Evolutionary conservation across 2,329 filamentous ascomycete species (phyloP).

Genomic region (Bipolaris zeicola): DNA sequence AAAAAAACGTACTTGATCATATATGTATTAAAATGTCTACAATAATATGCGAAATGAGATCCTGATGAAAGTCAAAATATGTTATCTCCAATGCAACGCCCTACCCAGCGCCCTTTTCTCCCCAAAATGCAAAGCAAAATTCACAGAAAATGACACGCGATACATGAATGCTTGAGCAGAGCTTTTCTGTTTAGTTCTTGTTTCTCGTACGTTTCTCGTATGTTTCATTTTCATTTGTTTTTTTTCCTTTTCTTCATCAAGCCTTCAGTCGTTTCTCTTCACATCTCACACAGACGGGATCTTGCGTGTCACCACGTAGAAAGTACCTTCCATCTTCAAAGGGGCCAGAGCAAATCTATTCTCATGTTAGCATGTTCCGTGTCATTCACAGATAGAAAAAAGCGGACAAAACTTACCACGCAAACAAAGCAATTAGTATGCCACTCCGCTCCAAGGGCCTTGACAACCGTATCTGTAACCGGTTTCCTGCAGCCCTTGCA

Average conservation of each 20-base stretch:
- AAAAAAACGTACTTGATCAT: no score
- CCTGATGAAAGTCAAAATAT: neutral
- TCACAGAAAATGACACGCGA: neutral
- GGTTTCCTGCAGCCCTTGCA: conserved; percentile 83
- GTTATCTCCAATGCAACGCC: neutral
- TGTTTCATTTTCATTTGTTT: neutral
- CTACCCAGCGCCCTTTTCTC: conserved; percentile 3
- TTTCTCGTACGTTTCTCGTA: neutral
- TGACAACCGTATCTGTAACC: conserved; percentile 87
- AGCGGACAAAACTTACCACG: conserved; percentile 51
- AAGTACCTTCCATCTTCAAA: conserved; percentile 70
- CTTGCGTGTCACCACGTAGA: conserved; percentile 61
- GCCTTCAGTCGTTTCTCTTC: conserved; percentile 68
- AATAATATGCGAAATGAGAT: neutral
- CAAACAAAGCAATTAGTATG: conserved; percentile 92
- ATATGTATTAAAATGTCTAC: no score
- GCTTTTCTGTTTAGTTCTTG: neutral
- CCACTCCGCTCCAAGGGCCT: conserved; percentile 90
- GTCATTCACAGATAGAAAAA: neutral
- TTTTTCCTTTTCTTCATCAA: conserved; percentile 29
- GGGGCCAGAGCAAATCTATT: conserved; percentile 63
- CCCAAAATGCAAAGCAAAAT: neutral
- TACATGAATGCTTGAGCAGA: neutral
- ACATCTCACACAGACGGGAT: conserved; percentile 66
- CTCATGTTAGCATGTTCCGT: neutral